Percentiles rank a stretch among this genome's conserved stretches.
phyloP scores from a whole-genome alignment of 139 green algal genomes.

The Chlorella sp. region DNA sequence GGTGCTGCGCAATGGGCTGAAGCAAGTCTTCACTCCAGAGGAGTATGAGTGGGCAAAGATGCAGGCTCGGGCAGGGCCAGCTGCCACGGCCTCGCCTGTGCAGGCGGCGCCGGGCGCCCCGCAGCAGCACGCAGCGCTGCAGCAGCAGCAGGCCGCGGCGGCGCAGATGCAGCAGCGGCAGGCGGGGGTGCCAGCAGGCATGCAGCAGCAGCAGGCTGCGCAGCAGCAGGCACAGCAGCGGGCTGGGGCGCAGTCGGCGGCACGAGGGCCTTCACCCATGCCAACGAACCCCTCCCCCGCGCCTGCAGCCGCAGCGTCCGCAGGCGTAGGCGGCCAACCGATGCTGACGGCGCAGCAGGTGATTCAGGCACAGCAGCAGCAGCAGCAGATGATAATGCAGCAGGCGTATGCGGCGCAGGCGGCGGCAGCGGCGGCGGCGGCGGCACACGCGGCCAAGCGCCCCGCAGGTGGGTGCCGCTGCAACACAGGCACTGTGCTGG shows the following conservation, averaged over 20 bases:
- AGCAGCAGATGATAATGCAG: not conserved
- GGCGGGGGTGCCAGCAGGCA: not conserved
- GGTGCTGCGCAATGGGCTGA: not conserved
- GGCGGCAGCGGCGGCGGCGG: not conserved
- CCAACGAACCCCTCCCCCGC: not conserved
- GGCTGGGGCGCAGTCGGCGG: not conserved
- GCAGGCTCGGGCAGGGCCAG: not conserved
- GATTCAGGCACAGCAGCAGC: not conserved
- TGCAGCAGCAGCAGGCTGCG: not conserved
- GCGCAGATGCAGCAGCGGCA: not conserved
- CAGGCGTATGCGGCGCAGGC: not conserved
- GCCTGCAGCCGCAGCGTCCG: not conserved
- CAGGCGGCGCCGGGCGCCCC: not conserved
- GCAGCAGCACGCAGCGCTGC: not conserved
- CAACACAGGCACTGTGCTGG: no score
- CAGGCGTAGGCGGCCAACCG: not conserved
- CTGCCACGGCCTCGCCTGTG: not conserved
- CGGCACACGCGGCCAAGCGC: not conserved
- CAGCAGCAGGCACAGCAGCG: not conserved
- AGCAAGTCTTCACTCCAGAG: not conserved
- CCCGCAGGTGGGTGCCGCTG: not conserved
- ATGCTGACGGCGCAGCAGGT: not conserved
- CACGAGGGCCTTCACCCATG: not conserved
- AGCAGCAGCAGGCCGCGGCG: constrained; percentile 14
- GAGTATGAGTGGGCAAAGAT: not conserved